These are phyloP conservation scores for Phalaenopsis hybrid DNA, from an alignment of 116 monocot genomes.

Conservation along the genomic window DNA sequence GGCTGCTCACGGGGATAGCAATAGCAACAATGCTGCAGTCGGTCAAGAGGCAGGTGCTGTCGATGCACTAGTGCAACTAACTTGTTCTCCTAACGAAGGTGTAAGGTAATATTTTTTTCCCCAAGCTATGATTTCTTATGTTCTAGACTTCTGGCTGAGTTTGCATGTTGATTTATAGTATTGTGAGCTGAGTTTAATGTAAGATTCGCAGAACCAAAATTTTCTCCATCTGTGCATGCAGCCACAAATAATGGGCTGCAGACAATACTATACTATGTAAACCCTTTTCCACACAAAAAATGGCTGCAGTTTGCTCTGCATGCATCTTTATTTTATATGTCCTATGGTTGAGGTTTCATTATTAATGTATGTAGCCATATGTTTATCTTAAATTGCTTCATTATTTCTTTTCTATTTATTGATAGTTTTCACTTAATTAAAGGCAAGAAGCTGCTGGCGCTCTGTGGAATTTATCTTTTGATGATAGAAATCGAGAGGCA, in stretches of 20 bases:
- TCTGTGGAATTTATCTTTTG: conserved; percentile 96
- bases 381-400: not conserved
- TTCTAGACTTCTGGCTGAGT: not conserved
- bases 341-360: not conserved
- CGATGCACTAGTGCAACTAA: conserved; percentile 87
- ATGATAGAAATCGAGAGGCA: conserved; percentile 94
- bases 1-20: conserved; percentile 97
- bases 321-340: not conserved
- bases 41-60: conserved; percentile 92
- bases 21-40: conserved; percentile 87
- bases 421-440: conserved; percentile 3
- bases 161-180: not conserved
- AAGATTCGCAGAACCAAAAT: not conserved
- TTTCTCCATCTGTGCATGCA: not conserved
- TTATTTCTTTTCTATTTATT: conserved; percentile 4
- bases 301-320: not conserved
- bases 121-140: not conserved
- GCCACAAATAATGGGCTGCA: not conserved
- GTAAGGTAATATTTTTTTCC: conserved; percentile 57
- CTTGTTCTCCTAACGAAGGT: conserved; percentile 85
- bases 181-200: not conserved
- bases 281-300: not conserved
- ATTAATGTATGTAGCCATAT: not conserved
- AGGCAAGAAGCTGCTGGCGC: conserved; percentile 99
- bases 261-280: too few relatives aligned